Evolutionary conservation across 2,329 filamentous ascomycete genomes (phyloP), one percentile per base, ranked within the genome.

Genomic region (Hymenoscyphus fraxineus): DNA sequence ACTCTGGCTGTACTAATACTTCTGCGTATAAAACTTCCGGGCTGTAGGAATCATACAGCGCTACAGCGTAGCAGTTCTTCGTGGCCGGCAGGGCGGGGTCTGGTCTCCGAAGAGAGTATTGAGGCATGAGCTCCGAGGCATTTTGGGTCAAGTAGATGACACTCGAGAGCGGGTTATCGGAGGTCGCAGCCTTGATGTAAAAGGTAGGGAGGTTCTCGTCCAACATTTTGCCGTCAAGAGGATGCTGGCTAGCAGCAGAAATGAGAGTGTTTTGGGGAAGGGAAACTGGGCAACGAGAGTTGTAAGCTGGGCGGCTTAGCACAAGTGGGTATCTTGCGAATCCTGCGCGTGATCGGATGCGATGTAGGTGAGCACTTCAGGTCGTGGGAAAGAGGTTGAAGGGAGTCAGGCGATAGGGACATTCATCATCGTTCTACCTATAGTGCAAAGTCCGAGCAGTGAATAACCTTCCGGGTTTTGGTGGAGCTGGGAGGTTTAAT

Each of bases 131-230:
- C 47, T 97, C 92, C 67, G 89, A 89, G 76, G 93, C 94, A 77
- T 93, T 86, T 72, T 96, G 83, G 41, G 84, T 83, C 65, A 83
- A 80, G 71, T 81, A 82, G 67, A 84, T 79, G 60, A 83, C 81
- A 70, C 78, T 89, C 74, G 83, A 79, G 65, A 81, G 79, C 6
- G 83, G 80, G 72, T 83, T 82, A 63, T 85, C 81, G 64, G 82
- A 77, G 22, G 79, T 77, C 31, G 78, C 76, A 64, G 72, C 68
- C 68, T 80, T 82, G 75, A 83, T 83, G 71, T 79, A 82, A 73
- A 86, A 88, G 56, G 83, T 92, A 63, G 93, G 93, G n/a, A 97
- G 86, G 77, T 93, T 96, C 77, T 96, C 92, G 87, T 97, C 93
- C 73, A 96, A 85, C 93, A 97, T 97, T 10, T 39, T 60, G 62